These are phyloP conservation scores for Spencermartinsiella ligniputridi DNA, from an alignment of 1,139 yeast genomes.

Conservation along the genomic window DNA sequence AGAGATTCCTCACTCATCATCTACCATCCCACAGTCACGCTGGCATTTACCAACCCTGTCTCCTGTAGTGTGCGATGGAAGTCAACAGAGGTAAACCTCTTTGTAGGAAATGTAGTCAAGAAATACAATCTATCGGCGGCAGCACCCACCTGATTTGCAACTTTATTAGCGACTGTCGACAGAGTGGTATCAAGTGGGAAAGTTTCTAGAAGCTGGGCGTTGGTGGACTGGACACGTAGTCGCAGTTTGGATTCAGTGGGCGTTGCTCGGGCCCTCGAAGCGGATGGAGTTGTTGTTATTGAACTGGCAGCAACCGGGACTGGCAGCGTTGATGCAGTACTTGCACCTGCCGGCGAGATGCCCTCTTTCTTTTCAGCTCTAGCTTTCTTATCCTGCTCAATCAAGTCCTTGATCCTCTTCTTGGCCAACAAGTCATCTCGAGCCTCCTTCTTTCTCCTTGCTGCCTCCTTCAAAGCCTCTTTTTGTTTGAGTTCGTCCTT, in stretches of 20 bases:
- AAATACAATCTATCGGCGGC: slow-evolving; percentile 22
- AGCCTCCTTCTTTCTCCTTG: slow-evolving; percentile 29
- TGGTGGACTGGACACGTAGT: slow-evolving; percentile 28
- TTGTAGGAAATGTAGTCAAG: slow-evolving; percentile 34
- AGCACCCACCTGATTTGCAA: slow-evolving; percentile 24
- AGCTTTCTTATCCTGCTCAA: slow-evolving; percentile 36
- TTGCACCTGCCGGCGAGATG: slow-evolving; percentile 7
- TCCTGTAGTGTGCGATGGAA: slow-evolving; percentile 28
- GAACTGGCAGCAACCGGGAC: slow-evolving; percentile 6
- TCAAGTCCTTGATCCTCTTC: slow-evolving; percentile 32
- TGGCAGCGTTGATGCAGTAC: slow-evolving; percentile 10
- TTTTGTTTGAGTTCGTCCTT: slow-evolving; percentile 33
- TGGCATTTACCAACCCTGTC: slow-evolving; percentile 30
- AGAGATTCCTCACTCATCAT: too few relatives aligned
- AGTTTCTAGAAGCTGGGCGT: slow-evolving; percentile 27
- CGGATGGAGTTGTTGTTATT: slow-evolving; percentile 13
- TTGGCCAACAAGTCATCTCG: slow-evolving; percentile 35
- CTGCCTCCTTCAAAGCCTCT: slow-evolving; percentile 34
- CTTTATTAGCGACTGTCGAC: slow-evolving; percentile 29
- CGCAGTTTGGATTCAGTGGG: slow-evolving; percentile 33
- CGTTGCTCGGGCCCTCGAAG: slow-evolving; percentile 12
- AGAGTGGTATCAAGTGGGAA: slow-evolving; percentile 31
- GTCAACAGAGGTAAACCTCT: slow-evolving; percentile 21
- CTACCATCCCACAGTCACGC: slow-evolving; percentile 19
- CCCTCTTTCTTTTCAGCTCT: slow-evolving; percentile 25